A percentile compares a stretch with the other conserved stretches of the same genome.
phyloP scores from a whole-genome alignment of 2,329 filamentous ascomycete species.

The Colletotrichum euphorbiae region DNA sequence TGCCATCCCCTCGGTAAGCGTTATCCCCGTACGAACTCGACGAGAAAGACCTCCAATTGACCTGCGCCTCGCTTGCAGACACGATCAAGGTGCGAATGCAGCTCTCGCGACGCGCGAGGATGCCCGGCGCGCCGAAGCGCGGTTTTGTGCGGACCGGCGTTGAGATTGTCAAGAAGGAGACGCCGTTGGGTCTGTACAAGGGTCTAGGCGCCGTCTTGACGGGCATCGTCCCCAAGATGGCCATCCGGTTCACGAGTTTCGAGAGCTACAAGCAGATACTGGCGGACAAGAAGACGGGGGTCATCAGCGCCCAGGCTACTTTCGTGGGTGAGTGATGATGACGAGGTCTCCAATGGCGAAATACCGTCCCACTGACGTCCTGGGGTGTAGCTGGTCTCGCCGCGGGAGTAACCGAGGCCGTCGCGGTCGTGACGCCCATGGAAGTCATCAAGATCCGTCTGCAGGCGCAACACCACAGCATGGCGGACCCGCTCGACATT shows the following conservation, averaged over 20 bases:
- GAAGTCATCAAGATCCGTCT: slow-evolving; percentile 99
- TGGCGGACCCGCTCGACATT: slow-evolving; percentile 95
- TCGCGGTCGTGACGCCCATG: slow-evolving; percentile 97
- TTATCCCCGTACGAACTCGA: neutral
- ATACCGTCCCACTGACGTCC: neutral
- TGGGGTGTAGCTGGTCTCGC: slow-evolving; percentile 78
- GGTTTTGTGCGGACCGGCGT: slow-evolving; percentile 89
- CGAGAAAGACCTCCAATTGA: neutral
- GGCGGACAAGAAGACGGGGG: slow-evolving; percentile 74
- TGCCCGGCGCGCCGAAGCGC: slow-evolving; percentile 85
- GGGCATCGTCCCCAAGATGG: slow-evolving; percentile 99
- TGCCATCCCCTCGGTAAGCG: slow-evolving; percentile 92
- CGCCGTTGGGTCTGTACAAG: slow-evolving; percentile 94
- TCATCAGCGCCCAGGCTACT: slow-evolving; percentile 77
- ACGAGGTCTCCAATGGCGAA: neutral
- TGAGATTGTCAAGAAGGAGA: slow-evolving; percentile 91
- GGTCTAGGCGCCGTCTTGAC: slow-evolving; percentile 96
- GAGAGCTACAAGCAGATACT: slow-evolving; percentile 92
- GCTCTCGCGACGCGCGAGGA: slow-evolving; percentile 85
- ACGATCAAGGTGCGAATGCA: slow-evolving; percentile 99
- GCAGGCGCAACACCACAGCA: slow-evolving; percentile 97
- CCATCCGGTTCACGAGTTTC: slow-evolving; percentile 97
- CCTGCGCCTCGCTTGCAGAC: slow-evolving; percentile 62
- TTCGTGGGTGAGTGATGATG: slow-evolving; percentile 53
- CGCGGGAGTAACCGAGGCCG: slow-evolving; percentile 95